Base-by-base conservation (phyloP, 305 asterid species). In the Caryopteris hybrid region DNA sequence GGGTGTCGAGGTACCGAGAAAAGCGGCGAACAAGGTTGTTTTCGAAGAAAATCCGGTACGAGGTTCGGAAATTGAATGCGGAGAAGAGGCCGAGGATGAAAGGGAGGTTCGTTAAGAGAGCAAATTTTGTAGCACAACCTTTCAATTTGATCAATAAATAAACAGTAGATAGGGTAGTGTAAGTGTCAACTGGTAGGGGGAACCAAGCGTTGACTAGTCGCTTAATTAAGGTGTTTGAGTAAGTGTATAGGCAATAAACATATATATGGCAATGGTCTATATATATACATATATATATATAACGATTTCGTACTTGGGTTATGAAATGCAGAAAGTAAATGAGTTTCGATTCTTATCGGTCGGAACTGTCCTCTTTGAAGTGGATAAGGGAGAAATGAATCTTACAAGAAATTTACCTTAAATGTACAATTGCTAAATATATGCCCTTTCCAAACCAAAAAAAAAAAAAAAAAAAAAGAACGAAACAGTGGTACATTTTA, bases 21-120 rank as follows among this genome's bases (percentile, higher is more conserved):
- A 92, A 92, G 74, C 80, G 96, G 64, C 83, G 87, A 50, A 87
- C 83, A 18, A 89, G 98, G 58, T 70, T 92, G 82, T 92, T 89
- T 69, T 83, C 96, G 2, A 89, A 92, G 91, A 92, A 84, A 83
- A 92, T 92, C 43, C 73, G 96, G 78, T 89, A 92, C 74, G 92
- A 91, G 82, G 98, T 91, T 23, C 83, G 98, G 51, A 91, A 91
- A 79, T 43, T 87, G 81, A 91, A 91, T 57, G 98, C 98, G 0
- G 96, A 91, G 71, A 91, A 91, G 75, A 84, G 98, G 82, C 98
- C 98, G 13, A 47, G 96, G 34, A 84, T 91, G 94, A 89, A 91
- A 83, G 98, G 96, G 70, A 87, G 96, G 72, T 92, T 92, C 36
- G 91, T 92, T 2, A 92, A 92, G 80, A 83, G 92, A 66, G 33